Evolutionary conservation across 352 stramenopile genomes (phyloP), one percentile per base, ranked within the genome.

Genomic region (Phytophthora capsici): DNA sequence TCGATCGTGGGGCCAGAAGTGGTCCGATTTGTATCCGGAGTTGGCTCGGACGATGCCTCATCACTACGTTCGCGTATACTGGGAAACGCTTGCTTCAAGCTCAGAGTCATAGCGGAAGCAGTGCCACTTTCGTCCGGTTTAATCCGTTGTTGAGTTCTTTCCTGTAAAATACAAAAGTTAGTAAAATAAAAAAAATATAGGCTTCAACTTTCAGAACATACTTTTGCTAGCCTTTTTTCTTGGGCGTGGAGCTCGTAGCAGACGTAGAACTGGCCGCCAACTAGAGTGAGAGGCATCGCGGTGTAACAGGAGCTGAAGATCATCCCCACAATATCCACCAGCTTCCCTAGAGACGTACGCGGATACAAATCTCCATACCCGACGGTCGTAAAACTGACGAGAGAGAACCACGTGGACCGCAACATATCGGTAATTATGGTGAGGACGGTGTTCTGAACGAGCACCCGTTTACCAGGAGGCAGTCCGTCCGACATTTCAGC

Each of bases 301-400:
- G 73, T 85, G 69, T 88, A 89, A 37, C 67, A 83, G 0, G 76
- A 73, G n/a, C 67, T 82, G 63, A 87, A 74, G 13, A 91, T 71
- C 67, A 77, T 78, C 1, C 57, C 60, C 3, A 84, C 40, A 7
- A 88, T 81, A 32, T 85, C 75, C 22, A 82, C 63, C 6, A 89
- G 44, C 9, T 71, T 71, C 0, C 80, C 78, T 4, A 89, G 43
- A 45, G 74, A 63, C 16, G 71, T 84, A 10, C 74, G 69, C 0
- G 79, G 79, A 20, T 60, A 45, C 20, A 88, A 20, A 40, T 88
- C 79, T 6, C 77, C 79, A 43, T 86, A 88, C 4, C 77, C 79
- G 25, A 86, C 75, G 6, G 71, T 84, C 5, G 79, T 86, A 36
- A 84, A 84, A 8, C 60, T 87, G 4, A 75, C 67, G 26, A 78